phyloP scores from a whole-genome alignment of 2,329 filamentous ascomycete species.

The Diaporthe citri region DNA sequence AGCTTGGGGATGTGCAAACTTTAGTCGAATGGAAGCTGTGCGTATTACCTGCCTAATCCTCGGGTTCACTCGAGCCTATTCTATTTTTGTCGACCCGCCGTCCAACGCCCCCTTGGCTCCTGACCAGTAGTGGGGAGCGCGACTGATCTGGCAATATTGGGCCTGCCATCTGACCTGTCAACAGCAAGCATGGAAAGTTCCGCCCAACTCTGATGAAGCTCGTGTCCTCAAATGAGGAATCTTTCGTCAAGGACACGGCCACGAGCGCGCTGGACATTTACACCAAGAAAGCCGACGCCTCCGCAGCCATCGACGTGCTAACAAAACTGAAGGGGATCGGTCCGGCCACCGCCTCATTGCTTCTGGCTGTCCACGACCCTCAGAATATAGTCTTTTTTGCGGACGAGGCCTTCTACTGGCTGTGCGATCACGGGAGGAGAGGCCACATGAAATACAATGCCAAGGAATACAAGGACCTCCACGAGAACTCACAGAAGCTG shows the following conservation, averaged over 20 bases:
- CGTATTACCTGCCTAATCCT: slow-evolving; percentile 47
- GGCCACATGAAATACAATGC: slow-evolving; percentile 75
- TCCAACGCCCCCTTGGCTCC: not conserved
- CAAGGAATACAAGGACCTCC: slow-evolving; percentile 75
- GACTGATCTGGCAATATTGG: slow-evolving; percentile 19
- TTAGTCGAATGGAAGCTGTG: slow-evolving; percentile 81
- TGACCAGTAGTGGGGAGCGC: slow-evolving; percentile 7
- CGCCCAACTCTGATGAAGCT: slow-evolving; percentile 72
- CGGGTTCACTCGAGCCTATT: not conserved
- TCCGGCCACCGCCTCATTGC: slow-evolving; percentile 81
- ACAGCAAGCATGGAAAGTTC: slow-evolving; percentile 72
- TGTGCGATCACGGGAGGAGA: slow-evolving; percentile 66
- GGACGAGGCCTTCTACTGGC: slow-evolving; percentile 83
- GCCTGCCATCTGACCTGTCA: slow-evolving; percentile 34
- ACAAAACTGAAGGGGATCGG: slow-evolving; percentile 79
- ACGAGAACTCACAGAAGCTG: slow-evolving; percentile 57
- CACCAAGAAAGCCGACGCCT: slow-evolving; percentile 50
- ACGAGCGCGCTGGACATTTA: slow-evolving; percentile 64
- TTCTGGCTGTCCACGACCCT: slow-evolving; percentile 75
- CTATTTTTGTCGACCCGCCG: slow-evolving; percentile 10
- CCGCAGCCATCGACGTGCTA: slow-evolving; percentile 65
- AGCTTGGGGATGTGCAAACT: slow-evolving; percentile 67
- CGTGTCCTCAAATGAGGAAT: slow-evolving; percentile 70
- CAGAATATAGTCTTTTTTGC: slow-evolving; percentile 78
- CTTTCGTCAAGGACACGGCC: slow-evolving; percentile 61